phyloP scores from a whole-genome alignment of 208 protist species.

The Kentomonas sorsogonicus region DNA sequence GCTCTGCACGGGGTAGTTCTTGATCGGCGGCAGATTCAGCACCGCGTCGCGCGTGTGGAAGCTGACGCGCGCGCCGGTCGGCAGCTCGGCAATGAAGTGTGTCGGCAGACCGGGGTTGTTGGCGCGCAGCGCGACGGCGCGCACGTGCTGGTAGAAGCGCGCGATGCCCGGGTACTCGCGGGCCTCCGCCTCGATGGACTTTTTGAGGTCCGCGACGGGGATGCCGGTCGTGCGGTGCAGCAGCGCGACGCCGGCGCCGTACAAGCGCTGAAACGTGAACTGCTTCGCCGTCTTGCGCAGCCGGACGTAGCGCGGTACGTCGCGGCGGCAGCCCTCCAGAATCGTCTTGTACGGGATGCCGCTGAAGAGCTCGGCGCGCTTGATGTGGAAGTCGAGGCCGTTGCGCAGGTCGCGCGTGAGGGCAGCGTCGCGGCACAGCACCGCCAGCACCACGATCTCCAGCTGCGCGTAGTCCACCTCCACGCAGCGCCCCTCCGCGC shows the following conservation, averaged over 20 bases:
- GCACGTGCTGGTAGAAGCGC: conserved; percentile 58
- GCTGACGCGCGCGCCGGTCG: conserved; percentile 70
- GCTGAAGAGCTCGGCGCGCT: conserved; percentile 81
- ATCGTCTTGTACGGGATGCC: conserved; percentile 79
- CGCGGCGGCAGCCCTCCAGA: conserved; percentile 52
- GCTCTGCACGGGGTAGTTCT: conserved; percentile 89
- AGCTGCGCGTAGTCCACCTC: conserved; percentile 91
- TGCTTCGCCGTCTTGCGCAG: conserved; percentile 84
- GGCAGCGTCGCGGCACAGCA: conserved; percentile 62
- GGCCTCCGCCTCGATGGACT: conserved; percentile 63
- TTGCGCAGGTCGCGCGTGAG: conserved; percentile 57
- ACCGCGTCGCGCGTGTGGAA: conserved; percentile 74
- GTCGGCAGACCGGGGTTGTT: conserved; percentile 82
- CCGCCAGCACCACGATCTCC: conserved; percentile 79
- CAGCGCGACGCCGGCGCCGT: conserved; percentile 74
- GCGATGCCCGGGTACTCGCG: conserved; percentile 75
- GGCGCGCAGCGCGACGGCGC: conserved; percentile 63
- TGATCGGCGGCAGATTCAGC: conserved; percentile 74
- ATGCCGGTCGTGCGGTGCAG: conserved; percentile 87
- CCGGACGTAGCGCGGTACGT: conserved; percentile 52
- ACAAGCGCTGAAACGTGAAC: conserved; percentile 89
- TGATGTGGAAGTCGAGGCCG: conserved; percentile 86
- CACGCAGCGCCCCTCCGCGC: conserved; percentile 62
- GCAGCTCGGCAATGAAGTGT: conserved; percentile 75
- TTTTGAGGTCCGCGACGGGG: conserved; percentile 53